Percentiles rank a stretch among this genome's conserved stretches.
Conservation (phyloP, 106 monocot genomes). For the Alisma plantagoaquatica region DNA sequence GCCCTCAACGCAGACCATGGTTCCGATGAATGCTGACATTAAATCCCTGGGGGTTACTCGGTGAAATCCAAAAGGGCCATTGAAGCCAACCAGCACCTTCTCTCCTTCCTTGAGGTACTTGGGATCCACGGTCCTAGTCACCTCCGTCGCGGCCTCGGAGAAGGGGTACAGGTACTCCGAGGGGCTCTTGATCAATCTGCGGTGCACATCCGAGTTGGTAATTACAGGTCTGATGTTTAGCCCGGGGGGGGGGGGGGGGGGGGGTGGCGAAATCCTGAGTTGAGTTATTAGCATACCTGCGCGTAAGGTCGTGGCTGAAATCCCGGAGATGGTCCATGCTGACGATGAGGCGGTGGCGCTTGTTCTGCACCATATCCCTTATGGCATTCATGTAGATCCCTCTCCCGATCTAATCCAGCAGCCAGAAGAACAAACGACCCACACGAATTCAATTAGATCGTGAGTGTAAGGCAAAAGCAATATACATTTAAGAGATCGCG, state of each 20-base stretch:
- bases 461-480: too few relatives aligned
- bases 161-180: slow-evolving; percentile 72
- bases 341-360: slow-evolving; percentile 68
- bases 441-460: too few relatives aligned
- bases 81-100: slow-evolving; percentile 73
- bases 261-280: neutral
- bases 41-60: slow-evolving; percentile 93
- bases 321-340: slow-evolving; percentile 83
- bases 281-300: slow-evolving; percentile 28
- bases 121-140: slow-evolving; percentile 45
- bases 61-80: slow-evolving; percentile 86
- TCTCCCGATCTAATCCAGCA: slow-evolving; percentile 42
- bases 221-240: neutral
- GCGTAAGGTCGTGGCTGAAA: slow-evolving; percentile 74
- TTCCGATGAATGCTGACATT: slow-evolving; percentile 94
- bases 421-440: neutral
- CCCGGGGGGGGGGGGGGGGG: neutral
- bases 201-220: neutral
- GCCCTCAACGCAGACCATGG: slow-evolving; percentile 96
- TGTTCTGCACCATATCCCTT: slow-evolving; percentile 64
- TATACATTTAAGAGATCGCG: neutral
- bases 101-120: slow-evolving; percentile 82
- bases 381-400: slow-evolving; percentile 62
- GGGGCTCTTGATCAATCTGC: slow-evolving; percentile 83
- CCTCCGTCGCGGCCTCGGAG: slow-evolving; percentile 80